Evolutionary conservation across 345 rosid genomes (phyloP).

Genomic region (Gossypium longicalyx): DNA sequence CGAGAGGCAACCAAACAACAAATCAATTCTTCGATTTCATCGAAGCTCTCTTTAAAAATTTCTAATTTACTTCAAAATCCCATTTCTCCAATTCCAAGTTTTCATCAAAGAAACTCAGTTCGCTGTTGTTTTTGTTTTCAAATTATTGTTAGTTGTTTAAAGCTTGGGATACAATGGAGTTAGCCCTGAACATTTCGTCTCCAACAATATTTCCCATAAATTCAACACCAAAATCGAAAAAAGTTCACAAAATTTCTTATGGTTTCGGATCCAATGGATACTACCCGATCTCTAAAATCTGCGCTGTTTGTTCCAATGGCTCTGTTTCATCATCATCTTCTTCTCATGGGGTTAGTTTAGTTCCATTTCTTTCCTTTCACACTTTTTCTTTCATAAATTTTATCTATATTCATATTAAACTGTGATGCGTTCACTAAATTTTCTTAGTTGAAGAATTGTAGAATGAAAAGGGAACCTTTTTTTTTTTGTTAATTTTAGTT

Average conservation of each 20-base stretch:
- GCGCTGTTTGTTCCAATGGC: conserved; percentile 36
- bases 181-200: conserved; percentile 26
- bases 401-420: background rate
- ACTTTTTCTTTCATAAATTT: background rate
- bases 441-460: background rate
- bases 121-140: background rate
- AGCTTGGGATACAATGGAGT: conserved; percentile 29
- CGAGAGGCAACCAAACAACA: background rate
- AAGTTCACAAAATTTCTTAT: conserved; percentile 1
- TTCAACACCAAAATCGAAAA: conserved; percentile 25
- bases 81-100: background rate
- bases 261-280: conserved; percentile 22
- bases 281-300: conserved; percentile 16
- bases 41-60: conserved; percentile 16
- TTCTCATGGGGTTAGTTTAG: conserved; percentile 45
- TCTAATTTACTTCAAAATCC: conserved; percentile 10
- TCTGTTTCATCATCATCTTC: conserved; percentile 31
- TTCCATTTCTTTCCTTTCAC: background rate
- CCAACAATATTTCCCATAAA: conserved; percentile 25
- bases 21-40: conserved; percentile 18
- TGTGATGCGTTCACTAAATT: background rate
- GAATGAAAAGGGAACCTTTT: background rate
- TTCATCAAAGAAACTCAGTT: background rate
- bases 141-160: background rate
- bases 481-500: background rate